Evolutionary conservation across 2,329 filamentous ascomycete genomes (phyloP).

Genomic region (Colletotrichum lentis): DNA sequence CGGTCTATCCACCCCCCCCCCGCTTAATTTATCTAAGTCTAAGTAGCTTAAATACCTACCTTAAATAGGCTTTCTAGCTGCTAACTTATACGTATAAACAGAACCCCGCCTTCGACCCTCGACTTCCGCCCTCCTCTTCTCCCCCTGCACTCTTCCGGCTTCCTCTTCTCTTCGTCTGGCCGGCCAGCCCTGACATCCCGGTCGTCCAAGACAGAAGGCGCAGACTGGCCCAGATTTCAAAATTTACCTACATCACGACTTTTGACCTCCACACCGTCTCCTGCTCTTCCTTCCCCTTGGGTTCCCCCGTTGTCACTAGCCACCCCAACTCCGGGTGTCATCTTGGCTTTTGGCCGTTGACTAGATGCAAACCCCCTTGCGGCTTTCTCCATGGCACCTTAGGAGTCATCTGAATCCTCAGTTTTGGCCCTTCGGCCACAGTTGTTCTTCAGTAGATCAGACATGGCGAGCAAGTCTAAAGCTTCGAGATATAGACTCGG

Average conservation of each 20-base stretch:
- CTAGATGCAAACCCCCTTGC: neutral
- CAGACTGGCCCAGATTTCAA: neutral
- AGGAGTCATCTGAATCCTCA: too few species aligned
- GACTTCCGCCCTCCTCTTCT: neutral
- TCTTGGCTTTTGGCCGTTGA: conserved; percentile 8
- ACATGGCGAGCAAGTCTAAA: neutral
- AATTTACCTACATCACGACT: neutral
- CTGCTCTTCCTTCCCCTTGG: neutral
- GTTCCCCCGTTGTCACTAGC: neutral
- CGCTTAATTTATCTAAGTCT: too few species aligned
- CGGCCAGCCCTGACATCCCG: neutral
- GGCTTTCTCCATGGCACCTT: neutral
- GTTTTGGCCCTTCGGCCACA: neutral
- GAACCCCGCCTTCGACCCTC: too few species aligned
- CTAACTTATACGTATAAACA: too few species aligned
- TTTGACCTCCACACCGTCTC: neutral
- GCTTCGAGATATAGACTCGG: neutral
- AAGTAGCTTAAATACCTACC: too few species aligned
- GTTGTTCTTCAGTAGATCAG: neutral
- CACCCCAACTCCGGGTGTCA: neutral
- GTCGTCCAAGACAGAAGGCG: neutral
- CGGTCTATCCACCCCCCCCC: neutral
- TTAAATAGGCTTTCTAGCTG: too few species aligned
- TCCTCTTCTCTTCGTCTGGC: neutral
- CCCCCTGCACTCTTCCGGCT: neutral